These are phyloP conservation scores for Vicia villosa DNA, from an alignment of 306 rosid species.

Conservation along the genomic window DNA sequence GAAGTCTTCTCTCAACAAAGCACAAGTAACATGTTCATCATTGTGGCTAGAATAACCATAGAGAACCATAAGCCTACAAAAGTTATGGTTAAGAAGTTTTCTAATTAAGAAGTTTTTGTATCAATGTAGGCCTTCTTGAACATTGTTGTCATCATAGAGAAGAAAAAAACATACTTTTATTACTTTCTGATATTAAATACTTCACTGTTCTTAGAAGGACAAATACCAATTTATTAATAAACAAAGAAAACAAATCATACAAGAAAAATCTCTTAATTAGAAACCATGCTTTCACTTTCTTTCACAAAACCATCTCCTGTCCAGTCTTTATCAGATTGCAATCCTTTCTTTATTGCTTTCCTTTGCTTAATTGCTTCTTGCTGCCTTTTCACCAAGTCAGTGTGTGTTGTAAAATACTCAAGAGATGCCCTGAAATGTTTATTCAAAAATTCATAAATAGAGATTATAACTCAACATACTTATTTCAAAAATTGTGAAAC, in stretches of 20 bases:
- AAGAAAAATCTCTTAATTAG: constrained; percentile 46
- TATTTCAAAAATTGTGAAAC: neutral
- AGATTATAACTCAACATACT: neutral
- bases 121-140: too few relatives aligned
- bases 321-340: constrained; percentile 94
- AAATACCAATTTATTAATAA: constrained; percentile 1
- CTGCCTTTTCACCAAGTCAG: constrained; percentile 83
- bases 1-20: too few relatives aligned
- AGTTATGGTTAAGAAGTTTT: too few relatives aligned
- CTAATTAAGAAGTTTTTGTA: too few relatives aligned
- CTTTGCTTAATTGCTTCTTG: constrained; percentile 82
- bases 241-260: constrained; percentile 20
- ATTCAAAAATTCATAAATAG: neutral
- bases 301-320: constrained; percentile 96
- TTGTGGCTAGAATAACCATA: too few relatives aligned
- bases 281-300: constrained; percentile 96
- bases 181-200: neutral
- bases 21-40: too few relatives aligned
- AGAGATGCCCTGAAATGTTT: constrained; percentile 70
- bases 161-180: too few relatives aligned
- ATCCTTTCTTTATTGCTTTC: constrained; percentile 77
- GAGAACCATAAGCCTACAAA: too few relatives aligned
- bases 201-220: constrained; percentile 28
- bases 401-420: constrained; percentile 85
- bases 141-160: too few relatives aligned